These are phyloP conservation scores for Racocetra persica DNA, from an alignment of 371 early-diverging fungal species.

Conservation along the genomic window DNA sequence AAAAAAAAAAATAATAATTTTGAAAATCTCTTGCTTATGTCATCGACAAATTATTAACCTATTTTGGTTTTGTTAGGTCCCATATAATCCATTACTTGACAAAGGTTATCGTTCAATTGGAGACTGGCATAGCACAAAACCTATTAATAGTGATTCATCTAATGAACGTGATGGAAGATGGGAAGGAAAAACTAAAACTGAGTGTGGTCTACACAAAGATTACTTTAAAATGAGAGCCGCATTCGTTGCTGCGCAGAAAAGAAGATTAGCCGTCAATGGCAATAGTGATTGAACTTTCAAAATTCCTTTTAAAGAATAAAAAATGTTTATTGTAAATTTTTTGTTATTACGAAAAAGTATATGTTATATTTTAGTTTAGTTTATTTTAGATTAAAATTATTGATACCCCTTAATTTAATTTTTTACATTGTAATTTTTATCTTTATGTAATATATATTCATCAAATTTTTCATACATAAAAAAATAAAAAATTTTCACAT, in stretches of 20 bases:
- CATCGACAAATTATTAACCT: not conserved
- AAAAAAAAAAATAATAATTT: not conserved
- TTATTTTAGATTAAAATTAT: not conserved
- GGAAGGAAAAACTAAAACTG: constrained; percentile 87
- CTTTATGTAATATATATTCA: too few relatives aligned
- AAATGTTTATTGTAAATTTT: not conserved
- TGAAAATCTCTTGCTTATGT: not conserved
- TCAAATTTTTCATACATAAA: too few relatives aligned
- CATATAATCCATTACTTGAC: constrained; percentile 88
- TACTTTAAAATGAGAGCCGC: constrained; percentile 90
- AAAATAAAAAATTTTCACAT: not conserved
- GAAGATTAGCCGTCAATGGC: not conserved
- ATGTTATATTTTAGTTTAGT: not conserved
- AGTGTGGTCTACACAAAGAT: constrained; percentile 95
- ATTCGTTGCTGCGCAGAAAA: constrained; percentile 44
- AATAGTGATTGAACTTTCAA: not conserved
- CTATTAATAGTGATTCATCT: constrained; percentile 65
- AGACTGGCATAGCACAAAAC: constrained; percentile 91
- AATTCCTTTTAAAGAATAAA: not conserved
- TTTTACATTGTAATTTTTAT: not conserved
- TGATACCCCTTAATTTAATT: not conserved
- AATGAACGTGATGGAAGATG: constrained; percentile 93
- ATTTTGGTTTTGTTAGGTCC: constrained; percentile 57
- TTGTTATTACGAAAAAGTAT: not conserved
- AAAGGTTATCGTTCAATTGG: constrained; percentile 93